phyloP scores from a whole-genome alignment of 805 yeast genomes.

The Saturnispora gosingensis region DNA sequence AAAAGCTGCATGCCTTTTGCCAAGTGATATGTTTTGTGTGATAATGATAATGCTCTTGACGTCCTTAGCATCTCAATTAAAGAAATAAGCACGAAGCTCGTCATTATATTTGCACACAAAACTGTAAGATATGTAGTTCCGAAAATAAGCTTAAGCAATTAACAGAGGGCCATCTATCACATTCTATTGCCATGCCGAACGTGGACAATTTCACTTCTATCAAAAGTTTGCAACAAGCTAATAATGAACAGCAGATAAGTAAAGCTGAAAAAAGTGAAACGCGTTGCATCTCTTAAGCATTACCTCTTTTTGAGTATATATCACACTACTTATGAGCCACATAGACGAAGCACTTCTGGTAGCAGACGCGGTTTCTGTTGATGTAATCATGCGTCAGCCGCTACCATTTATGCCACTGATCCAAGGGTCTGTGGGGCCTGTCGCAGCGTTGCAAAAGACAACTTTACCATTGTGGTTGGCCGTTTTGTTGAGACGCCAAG shows the following conservation, averaged over 20 bases:
- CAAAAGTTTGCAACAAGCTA: background rate
- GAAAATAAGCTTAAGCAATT: too few species aligned
- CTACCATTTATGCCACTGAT: conserved; percentile 1
- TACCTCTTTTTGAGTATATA: background rate
- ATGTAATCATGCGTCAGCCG: conserved; percentile 5
- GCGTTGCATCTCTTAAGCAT: background rate
- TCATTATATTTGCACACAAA: too few species aligned
- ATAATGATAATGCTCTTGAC: too few species aligned
- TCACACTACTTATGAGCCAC: background rate
- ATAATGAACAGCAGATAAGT: background rate
- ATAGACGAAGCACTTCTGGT: conserved; percentile 3
- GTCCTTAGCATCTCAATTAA: too few species aligned
- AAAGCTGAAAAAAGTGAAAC: background rate
- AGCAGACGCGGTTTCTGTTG: background rate
- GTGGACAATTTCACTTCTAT: background rate
- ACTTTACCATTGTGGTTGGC: conserved; percentile 87
- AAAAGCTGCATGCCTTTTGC: background rate
- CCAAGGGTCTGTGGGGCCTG: conserved; percentile 5
- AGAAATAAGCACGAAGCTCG: too few species aligned
- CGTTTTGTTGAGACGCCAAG: conserved; percentile 69
- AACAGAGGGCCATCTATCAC: too few species aligned
- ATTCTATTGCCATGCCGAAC: too few species aligned
- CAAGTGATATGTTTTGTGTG: background rate
- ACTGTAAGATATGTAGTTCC: too few species aligned
- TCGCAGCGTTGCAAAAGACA: conserved; percentile 51